Percentiles rank a stretch among this genome's conserved stretches.
phyloP scores from a whole-genome alignment of 345 rosid genomes.

The Citrus glauca region DNA sequence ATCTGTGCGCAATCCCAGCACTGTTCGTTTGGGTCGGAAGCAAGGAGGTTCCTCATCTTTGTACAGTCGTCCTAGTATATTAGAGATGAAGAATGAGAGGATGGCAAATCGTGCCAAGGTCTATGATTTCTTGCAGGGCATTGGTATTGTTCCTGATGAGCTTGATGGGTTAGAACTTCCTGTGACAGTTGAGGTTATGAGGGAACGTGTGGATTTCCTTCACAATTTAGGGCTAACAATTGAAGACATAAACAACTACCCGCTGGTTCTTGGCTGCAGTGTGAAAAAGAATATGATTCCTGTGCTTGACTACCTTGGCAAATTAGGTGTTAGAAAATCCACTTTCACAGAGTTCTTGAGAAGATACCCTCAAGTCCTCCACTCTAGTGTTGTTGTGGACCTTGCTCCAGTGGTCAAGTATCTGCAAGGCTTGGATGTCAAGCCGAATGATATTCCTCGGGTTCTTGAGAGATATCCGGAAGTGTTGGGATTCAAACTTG shows the following conservation, averaged over 20 bases:
- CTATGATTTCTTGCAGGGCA: conserved; percentile 59
- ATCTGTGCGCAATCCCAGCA: conserved; percentile 26
- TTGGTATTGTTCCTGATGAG: conserved; percentile 73
- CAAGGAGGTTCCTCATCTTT: conserved; percentile 49
- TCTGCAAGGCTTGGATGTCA: conserved; percentile 92
- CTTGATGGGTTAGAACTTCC: conserved; percentile 95
- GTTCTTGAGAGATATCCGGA: conserved; percentile 94
- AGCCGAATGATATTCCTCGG: conserved; percentile 63
- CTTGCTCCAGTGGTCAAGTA: conserved; percentile 90
- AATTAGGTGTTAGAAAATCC: conserved; percentile 84
- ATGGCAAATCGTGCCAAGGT: conserved; percentile 70
- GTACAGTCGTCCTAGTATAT: conserved; percentile 69
- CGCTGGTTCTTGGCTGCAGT: conserved; percentile 93
- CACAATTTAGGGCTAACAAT: conserved; percentile 69
- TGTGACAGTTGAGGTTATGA: conserved; percentile 74
- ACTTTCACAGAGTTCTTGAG: conserved; percentile 67
- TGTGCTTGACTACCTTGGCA: conserved; percentile 88
- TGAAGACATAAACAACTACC: conserved; percentile 82
- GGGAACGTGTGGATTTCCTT: conserved; percentile 83
- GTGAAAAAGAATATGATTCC: conserved; percentile 98
- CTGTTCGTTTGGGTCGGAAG: conserved; percentile 28
- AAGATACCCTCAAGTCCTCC: conserved; percentile 87
- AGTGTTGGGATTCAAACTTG: conserved; percentile 86
- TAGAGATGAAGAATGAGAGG: conserved; percentile 64
- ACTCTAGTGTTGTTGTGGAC: conserved; percentile 85